Evolutionary conservation across 2,329 filamentous ascomycete genomes (phyloP), one percentile per base, ranked within the genome.

Genomic region (Alternaria tenuissima): DNA sequence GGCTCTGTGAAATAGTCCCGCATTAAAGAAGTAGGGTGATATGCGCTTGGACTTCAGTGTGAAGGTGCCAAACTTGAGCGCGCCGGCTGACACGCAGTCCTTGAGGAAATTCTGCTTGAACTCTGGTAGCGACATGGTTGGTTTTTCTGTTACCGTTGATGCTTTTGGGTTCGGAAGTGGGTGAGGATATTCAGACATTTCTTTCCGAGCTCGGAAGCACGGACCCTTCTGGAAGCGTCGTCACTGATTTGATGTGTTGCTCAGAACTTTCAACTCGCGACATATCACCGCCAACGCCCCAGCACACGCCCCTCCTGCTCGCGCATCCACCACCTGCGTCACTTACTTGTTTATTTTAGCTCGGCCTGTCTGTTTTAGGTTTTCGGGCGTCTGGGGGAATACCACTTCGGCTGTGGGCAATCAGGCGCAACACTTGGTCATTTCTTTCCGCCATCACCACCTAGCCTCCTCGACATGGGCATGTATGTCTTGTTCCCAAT

Each of bases 1-100:
- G 22, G 90, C 91, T 53, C 89, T 89, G 84, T 95, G 93, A 81
- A 98, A 96, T 72, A 92, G 88, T 61, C 94, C 93, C 47, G 94
- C 93, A 80, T 97, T 97, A 88, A 98, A 96, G 85, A 98, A 98
- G 86, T 98, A 98, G 42, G 95, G 95, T 12, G 93, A 97, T 72
- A 78, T 85, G 74, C 94, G 92, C 81, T 92, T 92, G 55, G 94
- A 97, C 83, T 99, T 99, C 76, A 99, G 88, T 71, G 90, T 91
- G 82, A 92, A 95, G 76, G 86, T 88, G 79, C 92, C 92, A 78
- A 95, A 95, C 74, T 89, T 91, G 68, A 95, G 87, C 71, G 92
- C 89, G 64, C 86, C 86, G 71, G 89, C 88, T 22, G 83, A 80
- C 67, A 94, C 85, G 74, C 90, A 87, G 59, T 90, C 86, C 74